Conservation (phyloP, 2,329 filamentous ascomycete species). For the Exophiala sp. region DNA sequence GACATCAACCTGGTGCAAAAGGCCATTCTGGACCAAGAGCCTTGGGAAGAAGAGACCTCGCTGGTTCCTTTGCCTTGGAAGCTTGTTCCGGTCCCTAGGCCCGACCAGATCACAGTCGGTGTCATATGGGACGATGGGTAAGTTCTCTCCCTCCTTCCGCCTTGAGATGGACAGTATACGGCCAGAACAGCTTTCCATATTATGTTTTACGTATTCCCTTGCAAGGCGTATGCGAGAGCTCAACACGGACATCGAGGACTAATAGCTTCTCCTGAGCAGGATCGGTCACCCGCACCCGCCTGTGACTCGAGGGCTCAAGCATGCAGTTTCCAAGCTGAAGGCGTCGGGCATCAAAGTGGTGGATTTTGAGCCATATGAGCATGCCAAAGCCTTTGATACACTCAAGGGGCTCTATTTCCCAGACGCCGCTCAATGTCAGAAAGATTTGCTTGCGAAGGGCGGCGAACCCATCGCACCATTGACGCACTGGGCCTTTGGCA, state of each 20-base stretch:
- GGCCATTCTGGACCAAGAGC: slow-evolving; percentile 39
- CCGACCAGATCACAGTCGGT: no score
- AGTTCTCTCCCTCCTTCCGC: no score
- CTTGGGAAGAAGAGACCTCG: slow-evolving; percentile 51
- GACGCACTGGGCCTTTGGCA: slow-evolving; percentile 51
- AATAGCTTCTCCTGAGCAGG: no score
- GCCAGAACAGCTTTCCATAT: no score
- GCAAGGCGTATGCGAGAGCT: no score
- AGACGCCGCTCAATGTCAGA: slow-evolving; percentile 54
- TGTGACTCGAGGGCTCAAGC: slow-evolving; percentile 46
- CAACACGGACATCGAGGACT: no score
- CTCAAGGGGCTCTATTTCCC: slow-evolving; percentile 56
- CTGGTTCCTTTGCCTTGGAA: slow-evolving; percentile 49
- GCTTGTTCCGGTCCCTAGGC: slow-evolving; percentile 1
- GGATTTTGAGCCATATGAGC: slow-evolving; percentile 30
- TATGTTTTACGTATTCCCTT: no score
- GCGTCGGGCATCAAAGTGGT: slow-evolving; percentile 37
- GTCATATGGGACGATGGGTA: no score
- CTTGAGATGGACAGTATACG: no score
- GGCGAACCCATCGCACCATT: slow-evolving; percentile 56
- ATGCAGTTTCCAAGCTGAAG: slow-evolving; percentile 41
- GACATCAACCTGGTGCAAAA: slow-evolving; percentile 44
- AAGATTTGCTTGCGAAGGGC: slow-evolving; percentile 45
- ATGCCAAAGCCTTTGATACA: slow-evolving; percentile 41
- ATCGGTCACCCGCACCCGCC: slow-evolving; percentile 61